Percentiles rank a stretch among this genome's conserved stretches.
phyloP scores from a whole-genome alignment of 306 rosid genomes.

The Rosa persica region DNA sequence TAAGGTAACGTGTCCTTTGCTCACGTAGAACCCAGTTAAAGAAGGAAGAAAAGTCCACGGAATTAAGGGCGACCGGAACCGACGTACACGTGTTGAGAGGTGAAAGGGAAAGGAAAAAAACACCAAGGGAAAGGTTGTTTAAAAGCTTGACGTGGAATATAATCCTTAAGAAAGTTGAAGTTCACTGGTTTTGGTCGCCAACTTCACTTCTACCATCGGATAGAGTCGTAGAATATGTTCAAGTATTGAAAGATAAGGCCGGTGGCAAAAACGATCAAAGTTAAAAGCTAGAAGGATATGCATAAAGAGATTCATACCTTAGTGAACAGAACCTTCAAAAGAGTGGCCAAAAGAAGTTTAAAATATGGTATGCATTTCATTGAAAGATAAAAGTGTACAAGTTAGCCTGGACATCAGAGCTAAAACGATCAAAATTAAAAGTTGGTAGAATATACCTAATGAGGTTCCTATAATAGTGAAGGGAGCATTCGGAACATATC shows the following conservation, averaged over 20 bases:
- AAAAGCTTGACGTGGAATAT: neutral
- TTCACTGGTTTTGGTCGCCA: neutral
- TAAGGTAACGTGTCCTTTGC: neutral
- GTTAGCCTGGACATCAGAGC: too few relatives aligned
- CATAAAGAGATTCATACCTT: too few relatives aligned
- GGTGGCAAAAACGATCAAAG: neutral
- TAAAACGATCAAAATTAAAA: too few relatives aligned
- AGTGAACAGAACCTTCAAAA: too few relatives aligned
- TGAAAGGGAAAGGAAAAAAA: neutral
- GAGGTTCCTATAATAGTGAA: neutral
- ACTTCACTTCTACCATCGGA: neutral
- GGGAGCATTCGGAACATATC: neutral
- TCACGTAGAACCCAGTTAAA: neutral
- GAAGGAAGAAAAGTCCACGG: neutral
- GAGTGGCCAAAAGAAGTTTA: too few relatives aligned
- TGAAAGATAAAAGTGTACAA: too few relatives aligned
- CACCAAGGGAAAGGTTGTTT: too few relatives aligned
- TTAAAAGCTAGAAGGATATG: neutral
- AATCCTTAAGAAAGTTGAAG: neutral
- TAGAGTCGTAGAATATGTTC: neutral
- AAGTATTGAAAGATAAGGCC: neutral
- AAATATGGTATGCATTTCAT: too few relatives aligned
- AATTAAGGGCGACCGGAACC: neutral
- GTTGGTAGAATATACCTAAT: neutral
- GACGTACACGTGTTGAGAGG: neutral